These are phyloP conservation scores for Pinus taeda DNA, from an alignment of 75 land plant species.

Conservation along the genomic window DNA sequence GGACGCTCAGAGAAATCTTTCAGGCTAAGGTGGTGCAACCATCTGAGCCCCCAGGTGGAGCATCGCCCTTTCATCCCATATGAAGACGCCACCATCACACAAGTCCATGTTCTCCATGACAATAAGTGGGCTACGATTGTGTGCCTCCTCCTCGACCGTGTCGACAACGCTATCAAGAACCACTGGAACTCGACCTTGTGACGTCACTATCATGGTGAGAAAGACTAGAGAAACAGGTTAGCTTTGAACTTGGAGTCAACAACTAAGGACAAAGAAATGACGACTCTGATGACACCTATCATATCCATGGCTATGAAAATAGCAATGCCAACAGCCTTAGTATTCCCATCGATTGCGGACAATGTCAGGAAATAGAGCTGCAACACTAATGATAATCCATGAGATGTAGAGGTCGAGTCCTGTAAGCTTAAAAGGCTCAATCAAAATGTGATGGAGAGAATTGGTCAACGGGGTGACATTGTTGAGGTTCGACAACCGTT, in stretches of 20 bases:
- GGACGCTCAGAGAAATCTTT: conserved; percentile 51
- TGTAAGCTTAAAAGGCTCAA: neutral
- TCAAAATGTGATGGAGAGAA: neutral
- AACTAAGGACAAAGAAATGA: neutral
- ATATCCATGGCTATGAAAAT: neutral
- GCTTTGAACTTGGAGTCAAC: neutral
- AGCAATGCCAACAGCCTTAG: neutral
- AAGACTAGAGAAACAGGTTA: neutral
- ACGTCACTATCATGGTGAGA: conserved; percentile 11
- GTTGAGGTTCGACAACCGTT: too few relatives aligned
- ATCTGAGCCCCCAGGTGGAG: conserved; percentile 49
- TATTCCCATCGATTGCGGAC: neutral
- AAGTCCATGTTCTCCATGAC: conserved; percentile 27
- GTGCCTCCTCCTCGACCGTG: conserved; percentile 52
- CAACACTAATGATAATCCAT: neutral
- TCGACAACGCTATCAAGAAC: conserved; percentile 67
- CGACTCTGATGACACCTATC: too few relatives aligned
- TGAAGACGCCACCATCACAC: conserved; percentile 31
- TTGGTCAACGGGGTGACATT: too few relatives aligned
- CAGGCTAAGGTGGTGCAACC: conserved; percentile 52
- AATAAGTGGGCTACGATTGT: conserved; percentile 64
- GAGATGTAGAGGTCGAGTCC: neutral
- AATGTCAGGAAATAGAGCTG: neutral
- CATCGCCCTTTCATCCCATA: conserved; percentile 40
- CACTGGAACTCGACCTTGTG: conserved; percentile 67